A percentile compares a stretch with the other conserved stretches of the same genome.
Conservation (phyloP, 1,139 yeast genomes). For the Yamadazyma pseudoaaseri region DNA sequence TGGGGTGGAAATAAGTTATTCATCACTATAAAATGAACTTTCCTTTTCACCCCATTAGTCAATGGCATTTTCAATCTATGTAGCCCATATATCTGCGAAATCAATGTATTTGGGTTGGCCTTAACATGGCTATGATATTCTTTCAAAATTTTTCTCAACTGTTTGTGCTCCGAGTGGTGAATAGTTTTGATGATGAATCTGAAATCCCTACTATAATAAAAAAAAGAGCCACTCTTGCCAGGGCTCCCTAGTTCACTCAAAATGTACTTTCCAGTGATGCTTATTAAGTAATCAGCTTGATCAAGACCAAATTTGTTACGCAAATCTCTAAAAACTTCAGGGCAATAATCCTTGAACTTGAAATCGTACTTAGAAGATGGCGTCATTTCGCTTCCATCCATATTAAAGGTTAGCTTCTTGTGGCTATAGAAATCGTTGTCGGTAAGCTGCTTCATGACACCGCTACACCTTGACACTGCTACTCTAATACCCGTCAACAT, state of each 20-base stretch:
- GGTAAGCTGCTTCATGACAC: conserved; percentile 70
- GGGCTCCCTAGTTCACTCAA: conserved; percentile 93
- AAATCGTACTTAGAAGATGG: conserved; percentile 95
- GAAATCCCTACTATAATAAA: conserved; percentile 91
- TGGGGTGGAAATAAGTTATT: conserved; percentile 96
- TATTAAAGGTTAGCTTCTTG: conserved; percentile 81
- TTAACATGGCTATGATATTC: conserved; percentile 82
- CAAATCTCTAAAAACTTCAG: conserved; percentile 88
- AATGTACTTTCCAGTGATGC: conserved; percentile 89
- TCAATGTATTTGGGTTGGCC: conserved; percentile 79
- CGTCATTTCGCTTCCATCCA: conserved; percentile 84
- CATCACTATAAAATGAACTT: conserved; percentile 94
- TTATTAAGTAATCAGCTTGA: conserved; percentile 92
- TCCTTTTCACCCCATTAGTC: conserved; percentile 51
- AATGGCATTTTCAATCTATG: conserved; percentile 91
- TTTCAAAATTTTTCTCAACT: conserved; percentile 68
- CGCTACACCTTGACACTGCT: conserved; percentile 90
- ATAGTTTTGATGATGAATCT: conserved; percentile 94
- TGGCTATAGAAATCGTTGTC: conserved; percentile 69
- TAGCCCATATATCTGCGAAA: conserved; percentile 93
- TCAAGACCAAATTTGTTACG: conserved; percentile 80
- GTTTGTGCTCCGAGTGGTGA: conserved; percentile 89
- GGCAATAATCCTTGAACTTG: conserved; percentile 94
- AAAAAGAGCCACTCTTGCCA: conserved; percentile 95
- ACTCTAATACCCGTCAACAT: conserved; percentile 97